Conservation (phyloP, 2,329 filamentous ascomycete genomes). For the Colletotrichum cereale region DNA sequence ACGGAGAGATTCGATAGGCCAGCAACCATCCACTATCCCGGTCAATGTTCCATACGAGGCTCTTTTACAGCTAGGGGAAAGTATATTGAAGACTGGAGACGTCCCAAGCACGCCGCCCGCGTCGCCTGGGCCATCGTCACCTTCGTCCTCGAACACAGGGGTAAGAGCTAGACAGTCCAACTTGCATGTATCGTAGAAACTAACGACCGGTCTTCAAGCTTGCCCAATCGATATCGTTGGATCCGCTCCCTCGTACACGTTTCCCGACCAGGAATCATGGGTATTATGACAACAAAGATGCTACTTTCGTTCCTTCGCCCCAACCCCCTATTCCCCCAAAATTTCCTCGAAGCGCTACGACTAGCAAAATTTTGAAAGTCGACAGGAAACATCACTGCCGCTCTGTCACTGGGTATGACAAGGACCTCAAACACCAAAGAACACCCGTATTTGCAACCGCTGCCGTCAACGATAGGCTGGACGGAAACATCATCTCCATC, state of each 20-base stretch:
- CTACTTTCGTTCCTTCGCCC: not conserved
- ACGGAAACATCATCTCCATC: not conserved
- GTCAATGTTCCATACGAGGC: not conserved
- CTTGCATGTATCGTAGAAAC: not conserved
- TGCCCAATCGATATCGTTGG: not conserved
- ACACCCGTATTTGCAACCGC: not conserved
- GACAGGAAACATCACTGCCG: not conserved
- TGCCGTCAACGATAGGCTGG: not conserved
- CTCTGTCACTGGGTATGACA: not conserved
- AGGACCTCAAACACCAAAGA: not conserved
- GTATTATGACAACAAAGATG: not conserved
- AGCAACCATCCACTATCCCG: fast-evolving
- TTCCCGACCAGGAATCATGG: not conserved
- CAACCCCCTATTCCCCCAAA: not conserved
- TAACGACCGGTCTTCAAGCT: not conserved
- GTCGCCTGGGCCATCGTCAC: too few relatives aligned
- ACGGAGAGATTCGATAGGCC: too few relatives aligned
- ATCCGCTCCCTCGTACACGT: not conserved
- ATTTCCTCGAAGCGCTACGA: not conserved
- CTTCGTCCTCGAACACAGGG: not conserved
- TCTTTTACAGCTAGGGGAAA: not conserved
- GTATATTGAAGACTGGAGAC: not conserved
- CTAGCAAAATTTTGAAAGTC: not conserved
- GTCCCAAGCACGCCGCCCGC: not conserved
- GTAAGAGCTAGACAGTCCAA: not conserved